phyloP scores from a whole-genome alignment of 345 rosid genomes.

The Limnanthes douglasii region DNA sequence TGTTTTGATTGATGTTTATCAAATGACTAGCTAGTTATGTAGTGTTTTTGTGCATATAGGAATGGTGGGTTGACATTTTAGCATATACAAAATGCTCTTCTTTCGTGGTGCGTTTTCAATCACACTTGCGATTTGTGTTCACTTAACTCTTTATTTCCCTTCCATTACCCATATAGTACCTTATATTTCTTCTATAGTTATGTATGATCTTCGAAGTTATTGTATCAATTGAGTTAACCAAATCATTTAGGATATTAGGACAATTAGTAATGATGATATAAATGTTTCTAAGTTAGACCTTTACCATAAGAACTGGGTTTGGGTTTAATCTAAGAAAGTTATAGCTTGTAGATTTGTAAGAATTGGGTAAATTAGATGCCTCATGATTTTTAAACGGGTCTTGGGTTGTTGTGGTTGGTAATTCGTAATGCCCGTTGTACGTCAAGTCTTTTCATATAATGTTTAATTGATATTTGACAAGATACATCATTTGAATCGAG shows the following conservation, averaged over 20 bases:
- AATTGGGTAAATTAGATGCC: constrained; percentile 28
- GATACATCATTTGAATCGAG: too few species aligned
- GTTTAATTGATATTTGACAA: too few species aligned
- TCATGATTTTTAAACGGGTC: constrained; percentile 57
- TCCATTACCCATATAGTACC: constrained; percentile 48
- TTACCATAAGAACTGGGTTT: constrained; percentile 46
- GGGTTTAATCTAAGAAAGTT: constrained; percentile 31
- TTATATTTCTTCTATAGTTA: constrained; percentile 35
- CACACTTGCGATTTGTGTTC: constrained; percentile 62
- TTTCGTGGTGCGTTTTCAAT: constrained; percentile 57
- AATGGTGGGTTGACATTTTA: constrained; percentile 70
- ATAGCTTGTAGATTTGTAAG: constrained; percentile 45
- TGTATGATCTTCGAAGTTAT: constrained; percentile 39
- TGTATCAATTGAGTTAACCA: constrained; percentile 55
- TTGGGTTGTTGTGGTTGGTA: constrained; percentile 70
- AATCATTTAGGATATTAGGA: constrained; percentile 43
- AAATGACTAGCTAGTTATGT: constrained; percentile 42
- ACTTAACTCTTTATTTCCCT: constrained; percentile 59
- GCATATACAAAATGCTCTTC: constrained; percentile 63
- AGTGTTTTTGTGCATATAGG: constrained; percentile 50
- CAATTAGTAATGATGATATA: constrained; percentile 7
- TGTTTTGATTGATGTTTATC: too few species aligned
- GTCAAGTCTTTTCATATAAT: too few species aligned
- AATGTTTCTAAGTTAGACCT: constrained; percentile 14
- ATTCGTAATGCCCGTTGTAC: constrained; percentile 57